Conservation (phyloP, 495 filamentous ascomycete species). For the Aspergillus leporis region DNA sequence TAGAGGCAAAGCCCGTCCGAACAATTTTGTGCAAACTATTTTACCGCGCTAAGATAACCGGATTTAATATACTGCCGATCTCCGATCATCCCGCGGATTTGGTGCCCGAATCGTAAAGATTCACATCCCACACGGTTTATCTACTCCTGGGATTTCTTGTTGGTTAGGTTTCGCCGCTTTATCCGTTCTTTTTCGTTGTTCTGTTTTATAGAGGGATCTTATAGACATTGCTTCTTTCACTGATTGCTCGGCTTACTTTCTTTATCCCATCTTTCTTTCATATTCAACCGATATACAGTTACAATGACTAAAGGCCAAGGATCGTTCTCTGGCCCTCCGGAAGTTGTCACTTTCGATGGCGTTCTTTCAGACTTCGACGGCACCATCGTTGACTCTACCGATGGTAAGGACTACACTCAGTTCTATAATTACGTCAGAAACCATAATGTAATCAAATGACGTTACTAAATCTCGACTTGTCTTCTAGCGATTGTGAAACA, state of each 20-base stretch:
- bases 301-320: slow-evolving; percentile 36
- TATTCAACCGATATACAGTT: background rate
- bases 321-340: slow-evolving; percentile 60
- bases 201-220: background rate
- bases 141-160: slow-evolving; percentile 1
- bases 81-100: slow-evolving; percentile 24
- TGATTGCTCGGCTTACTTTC: slow-evolving; percentile 2
- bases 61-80: slow-evolving; percentile 40
- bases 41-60: slow-evolving; percentile 49
- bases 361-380: slow-evolving; percentile 93
- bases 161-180: slow-evolving; percentile 8
- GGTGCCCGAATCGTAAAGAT: slow-evolving; percentile 10
- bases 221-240: slow-evolving; percentile 7
- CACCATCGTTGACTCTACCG: slow-evolving; percentile 48
- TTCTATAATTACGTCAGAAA: background rate
- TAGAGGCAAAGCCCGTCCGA: slow-evolving; percentile 14
- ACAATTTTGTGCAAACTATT: slow-evolving; percentile 35
- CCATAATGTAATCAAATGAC: background rate
- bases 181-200: slow-evolving; percentile 2
- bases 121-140: background rate
- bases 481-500: slow-evolving; percentile 81
- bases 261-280: background rate
- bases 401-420: slow-evolving; percentile 29
- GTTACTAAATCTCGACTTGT: slow-evolving; percentile 12
- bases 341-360: slow-evolving; percentile 67